These are phyloP conservation scores for Ustilago xerochloae DNA, from an alignment of 1,284 basidiomycete genomes.

Conservation along the genomic window DNA sequence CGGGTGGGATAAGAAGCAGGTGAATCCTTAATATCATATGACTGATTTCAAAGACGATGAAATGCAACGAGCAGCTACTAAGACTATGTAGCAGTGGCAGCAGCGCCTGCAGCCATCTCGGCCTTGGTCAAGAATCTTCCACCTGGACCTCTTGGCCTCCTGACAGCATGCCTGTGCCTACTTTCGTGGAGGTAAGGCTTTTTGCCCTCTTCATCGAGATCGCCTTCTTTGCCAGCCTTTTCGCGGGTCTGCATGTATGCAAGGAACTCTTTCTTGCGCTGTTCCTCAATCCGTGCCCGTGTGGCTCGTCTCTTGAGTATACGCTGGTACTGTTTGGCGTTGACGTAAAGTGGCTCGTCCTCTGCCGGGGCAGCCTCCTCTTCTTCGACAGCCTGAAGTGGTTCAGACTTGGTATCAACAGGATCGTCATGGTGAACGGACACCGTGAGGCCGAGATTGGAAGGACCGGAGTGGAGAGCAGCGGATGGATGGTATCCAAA, in stretches of 20 bases:
- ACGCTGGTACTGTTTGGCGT: slow-evolving; percentile 66
- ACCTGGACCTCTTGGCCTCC: slow-evolving; percentile 92
- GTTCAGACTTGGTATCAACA: slow-evolving; percentile 17
- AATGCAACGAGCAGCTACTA: too few relatives aligned
- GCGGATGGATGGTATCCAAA: slow-evolving; percentile 29
- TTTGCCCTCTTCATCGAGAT: slow-evolving; percentile 57
- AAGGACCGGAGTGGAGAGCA: slow-evolving; percentile 20
- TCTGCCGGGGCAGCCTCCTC: slow-evolving; percentile 39
- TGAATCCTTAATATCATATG: too few relatives aligned
- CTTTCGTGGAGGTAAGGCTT: slow-evolving; percentile 97
- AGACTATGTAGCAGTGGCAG: background rate
- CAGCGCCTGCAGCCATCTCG: slow-evolving; percentile 30
- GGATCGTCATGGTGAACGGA: slow-evolving; percentile 21
- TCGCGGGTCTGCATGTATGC: slow-evolving; percentile 53
- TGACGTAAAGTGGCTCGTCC: slow-evolving; percentile 66
- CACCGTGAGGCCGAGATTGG: slow-evolving; percentile 39
- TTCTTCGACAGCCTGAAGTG: slow-evolving; percentile 1
- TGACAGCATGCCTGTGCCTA: slow-evolving; percentile 96
- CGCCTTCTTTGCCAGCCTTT: slow-evolving; percentile 38
- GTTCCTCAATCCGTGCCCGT: slow-evolving; percentile 61
- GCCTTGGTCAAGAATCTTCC: slow-evolving; percentile 81
- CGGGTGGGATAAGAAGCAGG: background rate
- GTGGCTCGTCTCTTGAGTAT: slow-evolving; percentile 63
- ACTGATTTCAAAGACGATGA: too few relatives aligned
- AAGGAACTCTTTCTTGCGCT: slow-evolving; percentile 55